Conservation (phyloP, 345 rosid genomes). For the Camelina laxa region DNA sequence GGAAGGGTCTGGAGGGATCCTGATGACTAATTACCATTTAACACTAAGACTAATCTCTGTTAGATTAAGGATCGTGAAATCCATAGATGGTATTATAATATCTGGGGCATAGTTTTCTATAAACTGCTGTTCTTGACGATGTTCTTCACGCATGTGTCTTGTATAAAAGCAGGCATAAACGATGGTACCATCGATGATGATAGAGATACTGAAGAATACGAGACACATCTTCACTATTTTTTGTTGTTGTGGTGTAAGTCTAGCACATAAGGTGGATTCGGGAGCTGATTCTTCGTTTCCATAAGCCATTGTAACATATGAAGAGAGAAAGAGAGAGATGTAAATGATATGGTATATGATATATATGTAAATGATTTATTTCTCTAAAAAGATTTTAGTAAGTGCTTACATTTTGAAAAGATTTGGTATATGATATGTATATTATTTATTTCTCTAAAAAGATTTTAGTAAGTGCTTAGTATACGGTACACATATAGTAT, state of each 20-base stretch:
- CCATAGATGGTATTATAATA: slow-evolving; percentile 8
- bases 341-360: no score
- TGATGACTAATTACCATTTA: slow-evolving; percentile 7
- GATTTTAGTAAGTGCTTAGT: no score
- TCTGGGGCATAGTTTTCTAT: background rate
- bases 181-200: no score
- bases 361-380: no score
- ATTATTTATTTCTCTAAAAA: no score
- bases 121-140: background rate
- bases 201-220: no score
- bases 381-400: no score
- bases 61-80: background rate
- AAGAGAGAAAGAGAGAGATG: no score
- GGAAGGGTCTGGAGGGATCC: background rate
- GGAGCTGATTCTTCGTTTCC: background rate
- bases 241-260: background rate
- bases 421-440: no score
- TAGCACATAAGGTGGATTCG: background rate
- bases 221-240: no score
- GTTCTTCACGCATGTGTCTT: background rate
- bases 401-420: no score
- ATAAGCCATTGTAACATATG: background rate
- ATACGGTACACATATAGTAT: no score
- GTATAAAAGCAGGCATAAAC: background rate
- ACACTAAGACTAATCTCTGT: background rate